Conservation (phyloP, 495 filamentous ascomycete genomes). For the Poronia punctata region DNA sequence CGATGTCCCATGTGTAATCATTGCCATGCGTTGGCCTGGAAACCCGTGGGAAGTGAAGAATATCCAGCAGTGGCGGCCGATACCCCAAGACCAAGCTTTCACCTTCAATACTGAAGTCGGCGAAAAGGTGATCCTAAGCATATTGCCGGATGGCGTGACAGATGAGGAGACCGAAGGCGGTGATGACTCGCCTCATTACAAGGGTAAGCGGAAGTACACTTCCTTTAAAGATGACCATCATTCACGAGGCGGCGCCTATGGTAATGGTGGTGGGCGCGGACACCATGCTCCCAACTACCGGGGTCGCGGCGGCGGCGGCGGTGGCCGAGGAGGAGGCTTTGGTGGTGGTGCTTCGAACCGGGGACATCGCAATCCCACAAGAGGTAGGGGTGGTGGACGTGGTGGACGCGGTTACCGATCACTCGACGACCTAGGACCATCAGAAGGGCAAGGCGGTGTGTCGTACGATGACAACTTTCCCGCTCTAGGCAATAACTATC, state of each 20-base stretch:
- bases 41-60: constrained; percentile 72
- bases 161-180: constrained; percentile 55
- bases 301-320: constrained; percentile 43
- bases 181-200: constrained; percentile 49
- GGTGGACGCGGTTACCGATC: constrained; percentile 43
- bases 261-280: constrained; percentile 29
- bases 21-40: constrained; percentile 63
- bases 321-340: constrained; percentile 34
- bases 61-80: constrained; percentile 79
- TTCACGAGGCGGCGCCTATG: constrained; percentile 21
- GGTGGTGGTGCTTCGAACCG: constrained; percentile 18
- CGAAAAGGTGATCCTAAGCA: constrained; percentile 74
- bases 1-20: constrained; percentile 62
- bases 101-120: constrained; percentile 74
- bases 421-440: constrained; percentile 38
- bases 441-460: constrained; percentile 22
- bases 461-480: constrained; percentile 37
- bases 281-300: constrained; percentile 33
- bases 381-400: constrained; percentile 27
- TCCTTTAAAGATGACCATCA: constrained; percentile 35
- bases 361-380: constrained; percentile 16
- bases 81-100: constrained; percentile 57
- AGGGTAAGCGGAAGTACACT: constrained; percentile 49
- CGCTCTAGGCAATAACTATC: constrained; percentile 10
- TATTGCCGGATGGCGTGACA: constrained; percentile 59